Percentiles rank a stretch among this genome's conserved stretches.
Evolutionary conservation across 257 asterid genomes (phyloP).

Genomic region (Anisodus tanguticus): DNA sequence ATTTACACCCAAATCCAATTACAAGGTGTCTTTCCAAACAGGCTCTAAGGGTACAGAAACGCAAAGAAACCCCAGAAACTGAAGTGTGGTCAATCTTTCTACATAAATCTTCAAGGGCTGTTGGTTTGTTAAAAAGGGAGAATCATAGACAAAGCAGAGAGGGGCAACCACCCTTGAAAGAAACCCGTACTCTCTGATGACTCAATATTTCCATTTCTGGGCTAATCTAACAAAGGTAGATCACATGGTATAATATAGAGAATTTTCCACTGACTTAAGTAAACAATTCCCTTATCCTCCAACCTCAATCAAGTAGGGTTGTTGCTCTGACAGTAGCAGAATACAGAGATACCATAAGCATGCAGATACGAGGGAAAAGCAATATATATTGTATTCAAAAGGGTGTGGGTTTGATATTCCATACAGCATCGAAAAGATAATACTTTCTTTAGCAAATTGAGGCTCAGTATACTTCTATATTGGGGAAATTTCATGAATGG

Average conservation of each 20-base stretch:
- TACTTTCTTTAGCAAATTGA: background rate
- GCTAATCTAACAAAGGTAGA: too few relatives aligned
- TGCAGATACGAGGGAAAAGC: background rate
- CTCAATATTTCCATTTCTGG: too few relatives aligned
- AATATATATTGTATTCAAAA: background rate
- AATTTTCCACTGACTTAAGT: too few relatives aligned
- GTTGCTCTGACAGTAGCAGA: background rate
- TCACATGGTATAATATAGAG: too few relatives aligned
- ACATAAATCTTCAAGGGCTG: too few relatives aligned
- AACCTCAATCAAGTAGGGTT: background rate
- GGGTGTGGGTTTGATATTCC: background rate
- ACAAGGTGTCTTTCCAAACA: too few relatives aligned
- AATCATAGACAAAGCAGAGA: constrained; percentile 38
- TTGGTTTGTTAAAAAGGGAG: background rate
- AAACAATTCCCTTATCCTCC: too few relatives aligned
- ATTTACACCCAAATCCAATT: too few relatives aligned
- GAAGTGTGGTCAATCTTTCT: too few relatives aligned
- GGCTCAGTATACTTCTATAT: background rate
- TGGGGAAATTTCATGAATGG: too few relatives aligned
- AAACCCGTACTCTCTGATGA: constrained; percentile 13
- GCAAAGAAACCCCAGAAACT: too few relatives aligned
- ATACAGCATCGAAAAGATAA: background rate
- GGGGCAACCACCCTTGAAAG: constrained; percentile 62
- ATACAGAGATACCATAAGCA: background rate
- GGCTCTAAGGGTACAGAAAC: too few relatives aligned